Evolutionary conservation across 2,329 filamentous ascomycete species (phyloP).

Genomic region (Cordyceps cateniannulata): DNA sequence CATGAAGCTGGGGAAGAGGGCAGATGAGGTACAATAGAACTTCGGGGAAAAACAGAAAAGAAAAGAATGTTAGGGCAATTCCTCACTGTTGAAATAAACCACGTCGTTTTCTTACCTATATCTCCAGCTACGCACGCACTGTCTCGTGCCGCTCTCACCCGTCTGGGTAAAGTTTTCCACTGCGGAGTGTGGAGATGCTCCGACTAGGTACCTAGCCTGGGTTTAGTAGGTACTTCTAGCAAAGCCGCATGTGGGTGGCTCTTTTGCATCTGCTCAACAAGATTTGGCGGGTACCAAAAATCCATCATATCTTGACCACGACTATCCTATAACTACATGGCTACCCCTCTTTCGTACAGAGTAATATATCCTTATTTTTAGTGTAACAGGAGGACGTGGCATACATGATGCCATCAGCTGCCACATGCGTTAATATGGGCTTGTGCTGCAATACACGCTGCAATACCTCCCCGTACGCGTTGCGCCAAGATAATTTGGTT

Average conservation of each 20-base stretch:
- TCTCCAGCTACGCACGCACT: neutral
- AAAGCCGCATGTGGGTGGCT: neutral
- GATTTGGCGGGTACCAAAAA: neutral
- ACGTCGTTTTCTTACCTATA: neutral
- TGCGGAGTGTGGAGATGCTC: neutral
- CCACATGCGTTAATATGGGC: neutral
- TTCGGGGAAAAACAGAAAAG: neutral
- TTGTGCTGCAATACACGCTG: neutral
- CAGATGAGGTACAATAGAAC: neutral
- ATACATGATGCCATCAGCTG: neutral
- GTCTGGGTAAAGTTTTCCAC: neutral
- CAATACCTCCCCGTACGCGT: neutral
- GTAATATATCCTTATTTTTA: neutral
- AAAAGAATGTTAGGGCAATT: neutral
- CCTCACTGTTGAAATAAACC: neutral
- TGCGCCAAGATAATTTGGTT: too few relatives aligned
- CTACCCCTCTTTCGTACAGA: neutral
- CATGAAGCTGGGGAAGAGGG: neutral
- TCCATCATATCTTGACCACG: neutral
- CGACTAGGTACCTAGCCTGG: neutral
- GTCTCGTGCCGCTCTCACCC: neutral
- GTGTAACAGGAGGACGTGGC: neutral
- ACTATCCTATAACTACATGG: neutral
- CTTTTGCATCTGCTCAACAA: neutral
- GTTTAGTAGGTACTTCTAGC: neutral